These are phyloP conservation scores for Volvariella surrecta DNA, from an alignment of 1,284 basidiomycete species.

Conservation along the genomic window DNA sequence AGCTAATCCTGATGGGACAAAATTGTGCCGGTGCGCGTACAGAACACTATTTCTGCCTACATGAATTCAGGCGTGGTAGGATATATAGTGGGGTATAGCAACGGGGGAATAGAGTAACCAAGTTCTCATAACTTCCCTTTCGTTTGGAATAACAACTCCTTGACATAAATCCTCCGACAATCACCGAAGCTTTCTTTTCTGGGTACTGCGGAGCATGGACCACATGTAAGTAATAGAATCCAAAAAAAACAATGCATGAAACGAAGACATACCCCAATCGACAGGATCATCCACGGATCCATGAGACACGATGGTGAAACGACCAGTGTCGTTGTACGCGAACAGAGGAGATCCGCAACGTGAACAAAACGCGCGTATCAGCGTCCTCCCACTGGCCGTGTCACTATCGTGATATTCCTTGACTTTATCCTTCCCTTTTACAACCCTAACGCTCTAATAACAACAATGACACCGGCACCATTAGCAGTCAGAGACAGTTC, in stretches of 20 bases:
- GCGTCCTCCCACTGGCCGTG: conserved; percentile 20
- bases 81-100: too few species aligned
- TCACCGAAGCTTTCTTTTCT: too few species aligned
- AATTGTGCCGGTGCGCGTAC: too few species aligned
- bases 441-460: conserved; percentile 11
- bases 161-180: too few species aligned
- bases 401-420: conserved; percentile 20
- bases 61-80: too few species aligned
- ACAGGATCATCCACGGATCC: conserved; percentile 16
- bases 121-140: too few species aligned
- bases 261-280: conserved; percentile 18
- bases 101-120: too few species aligned
- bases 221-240: neutral
- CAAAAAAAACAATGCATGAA: neutral
- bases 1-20: too few species aligned
- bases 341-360: conserved; percentile 26
- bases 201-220: too few species aligned
- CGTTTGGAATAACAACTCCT: too few species aligned
- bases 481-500: neutral
- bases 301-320: conserved; percentile 18
- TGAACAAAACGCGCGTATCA: conserved; percentile 25
- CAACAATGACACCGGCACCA: neutral
- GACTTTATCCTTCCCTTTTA: conserved; percentile 19
- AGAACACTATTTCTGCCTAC: too few species aligned
- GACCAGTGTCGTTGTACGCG: conserved; percentile 16